These are phyloP conservation scores for Primulina huaijiensis DNA, from an alignment of 257 asterid genomes.

Conservation along the genomic window DNA sequence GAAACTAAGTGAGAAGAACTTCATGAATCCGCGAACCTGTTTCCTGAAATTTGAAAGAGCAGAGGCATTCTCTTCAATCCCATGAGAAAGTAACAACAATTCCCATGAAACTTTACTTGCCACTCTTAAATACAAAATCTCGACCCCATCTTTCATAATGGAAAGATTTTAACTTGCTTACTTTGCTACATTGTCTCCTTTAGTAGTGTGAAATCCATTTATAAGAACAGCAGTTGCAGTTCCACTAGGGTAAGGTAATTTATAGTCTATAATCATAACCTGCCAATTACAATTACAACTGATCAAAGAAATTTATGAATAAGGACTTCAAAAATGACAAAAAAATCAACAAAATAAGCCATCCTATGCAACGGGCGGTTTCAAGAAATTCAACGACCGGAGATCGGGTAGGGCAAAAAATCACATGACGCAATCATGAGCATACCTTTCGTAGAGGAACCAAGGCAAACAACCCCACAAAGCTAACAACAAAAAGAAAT, in stretches of 20 bases:
- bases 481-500: conserved; percentile 57
- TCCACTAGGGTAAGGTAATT: conserved; percentile 52
- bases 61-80: not conserved
- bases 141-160: not conserved
- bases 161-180: conserved; percentile 17
- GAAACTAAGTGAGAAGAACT: conserved; percentile 32
- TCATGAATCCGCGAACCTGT: conserved; percentile 34
- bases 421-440: too few species aligned
- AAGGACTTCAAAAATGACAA: not conserved
- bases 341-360: not conserved
- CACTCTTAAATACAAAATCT: not conserved
- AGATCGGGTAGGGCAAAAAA: too few species aligned
- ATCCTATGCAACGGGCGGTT: not conserved
- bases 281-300: conserved; percentile 14
- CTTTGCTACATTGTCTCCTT: conserved; percentile 45
- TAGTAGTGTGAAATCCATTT: conserved; percentile 50
- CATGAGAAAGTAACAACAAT: too few species aligned
- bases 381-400: too few species aligned
- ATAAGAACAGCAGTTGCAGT: conserved; percentile 56
- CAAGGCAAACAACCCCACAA: conserved; percentile 65
- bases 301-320: not conserved
- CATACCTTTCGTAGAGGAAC: conserved; percentile 76
- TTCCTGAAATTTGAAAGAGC: conserved; percentile 25
- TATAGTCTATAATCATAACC: conserved; percentile 62
- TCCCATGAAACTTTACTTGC: not conserved